A percentile compares a stretch with the other conserved stretches of the same genome.
Evolutionary conservation across 768 basidiomycete genomes (phyloP).

Genomic region (Megacollybia marginata): DNA sequence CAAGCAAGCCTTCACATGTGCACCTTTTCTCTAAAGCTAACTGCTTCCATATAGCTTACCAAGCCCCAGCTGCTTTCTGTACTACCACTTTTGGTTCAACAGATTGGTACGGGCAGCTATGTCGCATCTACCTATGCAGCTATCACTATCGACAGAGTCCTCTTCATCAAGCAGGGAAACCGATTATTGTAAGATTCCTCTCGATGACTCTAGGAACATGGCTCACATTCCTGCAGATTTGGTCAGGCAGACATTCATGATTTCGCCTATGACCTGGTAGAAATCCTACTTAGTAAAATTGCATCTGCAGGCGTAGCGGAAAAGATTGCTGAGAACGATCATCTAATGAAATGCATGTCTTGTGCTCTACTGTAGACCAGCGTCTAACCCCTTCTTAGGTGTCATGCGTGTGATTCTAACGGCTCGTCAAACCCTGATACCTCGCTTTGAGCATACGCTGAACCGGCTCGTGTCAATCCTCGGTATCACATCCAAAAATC

Average conservation of each 20-base stretch:
- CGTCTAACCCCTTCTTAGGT: constrained; percentile 38
- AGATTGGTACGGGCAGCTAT: constrained; percentile 78
- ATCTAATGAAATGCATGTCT: constrained; percentile 84
- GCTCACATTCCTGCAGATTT: constrained; percentile 46
- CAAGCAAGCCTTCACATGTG: constrained; percentile 45
- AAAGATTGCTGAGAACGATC: constrained; percentile 95
- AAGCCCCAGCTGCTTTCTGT: constrained; percentile 92
- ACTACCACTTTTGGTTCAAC: constrained; percentile 76
- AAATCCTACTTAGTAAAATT: constrained; percentile 71
- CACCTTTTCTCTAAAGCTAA: neutral
- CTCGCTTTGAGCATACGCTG: constrained; percentile 59
- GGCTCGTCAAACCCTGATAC: constrained; percentile 69
- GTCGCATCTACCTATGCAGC: constrained; percentile 96
- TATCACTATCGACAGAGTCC: constrained; percentile 92
- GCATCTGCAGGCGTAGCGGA: constrained; percentile 76
- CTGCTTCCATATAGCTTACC: constrained; percentile 50
- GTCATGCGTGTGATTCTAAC: constrained; percentile 92
- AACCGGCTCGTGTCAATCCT: constrained; percentile 75
- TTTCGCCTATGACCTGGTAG: constrained; percentile 65
- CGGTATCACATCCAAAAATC: constrained; percentile 87
- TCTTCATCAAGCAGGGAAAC: constrained; percentile 80
- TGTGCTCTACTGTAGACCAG: neutral
- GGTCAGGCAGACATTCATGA: constrained; percentile 81
- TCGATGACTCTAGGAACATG: neutral
- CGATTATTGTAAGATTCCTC: constrained; percentile 56